A percentile compares a stretch with the other conserved stretches of the same genome.
Evolutionary conservation across 441 rosid species (phyloP).

Genomic region (Erodium moschatum): DNA sequence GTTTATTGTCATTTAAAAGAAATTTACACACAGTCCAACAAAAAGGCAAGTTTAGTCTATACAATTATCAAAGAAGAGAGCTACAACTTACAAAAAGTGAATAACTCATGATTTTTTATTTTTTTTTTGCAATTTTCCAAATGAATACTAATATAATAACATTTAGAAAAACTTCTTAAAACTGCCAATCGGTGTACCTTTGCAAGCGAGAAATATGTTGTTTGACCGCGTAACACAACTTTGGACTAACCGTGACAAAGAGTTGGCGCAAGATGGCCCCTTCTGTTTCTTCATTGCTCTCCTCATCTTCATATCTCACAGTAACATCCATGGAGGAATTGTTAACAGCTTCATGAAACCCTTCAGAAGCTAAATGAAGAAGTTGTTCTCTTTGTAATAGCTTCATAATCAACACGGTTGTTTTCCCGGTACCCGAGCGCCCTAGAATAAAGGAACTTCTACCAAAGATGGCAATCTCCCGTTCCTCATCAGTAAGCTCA

Average conservation of each 20-base stretch:
- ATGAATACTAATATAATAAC: no score
- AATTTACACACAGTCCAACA: no score
- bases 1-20: no score
- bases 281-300: background rate
- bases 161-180: no score
- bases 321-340: background rate
- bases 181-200: slow-evolving; percentile 13
- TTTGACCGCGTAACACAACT: slow-evolving; percentile 19
- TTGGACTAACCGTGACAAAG: slow-evolving; percentile 21
- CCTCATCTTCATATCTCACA: background rate
- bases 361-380: slow-evolving; percentile 23
- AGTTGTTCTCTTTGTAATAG: slow-evolving; percentile 33
- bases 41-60: no score
- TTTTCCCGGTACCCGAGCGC: slow-evolving; percentile 56
- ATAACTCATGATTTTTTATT: no score
- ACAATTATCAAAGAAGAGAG: no score
- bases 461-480: slow-evolving; percentile 26
- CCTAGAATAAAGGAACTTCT: slow-evolving; percentile 42
- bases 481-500: slow-evolving; percentile 35
- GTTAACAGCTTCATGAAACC: slow-evolving; percentile 5
- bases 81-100: no score
- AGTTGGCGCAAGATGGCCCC: slow-evolving; percentile 12
- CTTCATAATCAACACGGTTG: slow-evolving; percentile 41
- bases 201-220: slow-evolving; percentile 15
- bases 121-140: no score